Conservation (phyloP, 306 rosid genomes). For the Senna siamea region DNA sequence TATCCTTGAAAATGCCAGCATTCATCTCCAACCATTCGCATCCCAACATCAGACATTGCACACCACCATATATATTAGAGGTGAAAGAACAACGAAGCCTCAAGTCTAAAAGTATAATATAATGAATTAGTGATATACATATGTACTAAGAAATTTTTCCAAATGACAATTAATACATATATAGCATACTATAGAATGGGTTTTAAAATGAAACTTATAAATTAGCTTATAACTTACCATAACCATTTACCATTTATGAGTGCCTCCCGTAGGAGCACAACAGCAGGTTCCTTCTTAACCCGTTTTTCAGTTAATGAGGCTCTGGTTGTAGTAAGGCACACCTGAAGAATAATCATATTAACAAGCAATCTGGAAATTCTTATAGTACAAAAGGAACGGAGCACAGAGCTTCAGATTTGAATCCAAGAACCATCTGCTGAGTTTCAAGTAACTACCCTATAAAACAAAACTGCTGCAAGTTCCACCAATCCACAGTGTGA, state of each 20-base stretch:
- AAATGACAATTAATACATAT: conserved; percentile 7
- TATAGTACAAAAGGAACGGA: background rate
- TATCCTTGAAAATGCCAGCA: background rate
- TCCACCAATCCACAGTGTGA: conserved; percentile 79
- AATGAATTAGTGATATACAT: background rate
- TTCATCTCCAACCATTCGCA: background rate
- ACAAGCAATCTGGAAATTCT: conserved; percentile 33
- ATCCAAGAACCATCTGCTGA: conserved; percentile 14
- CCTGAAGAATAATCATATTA: conserved; percentile 60
- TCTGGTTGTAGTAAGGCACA: conserved; percentile 64
- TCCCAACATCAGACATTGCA: background rate
- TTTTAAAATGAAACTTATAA: conserved; percentile 5
- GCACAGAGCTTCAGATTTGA: conserved; percentile 19
- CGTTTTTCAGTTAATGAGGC: conserved; percentile 72
- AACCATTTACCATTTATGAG: conserved; percentile 91
- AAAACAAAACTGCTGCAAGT: conserved; percentile 83
- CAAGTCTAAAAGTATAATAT: background rate
- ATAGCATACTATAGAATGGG: conserved; percentile 32
- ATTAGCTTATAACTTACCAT: conserved; percentile 65
- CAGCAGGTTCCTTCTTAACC: conserved; percentile 77
- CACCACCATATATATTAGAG: conserved; percentile 10
- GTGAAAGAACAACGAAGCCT: conserved; percentile 30
- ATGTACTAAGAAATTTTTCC: background rate
- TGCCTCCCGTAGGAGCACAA: conserved; percentile 72
- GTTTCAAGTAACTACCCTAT: conserved; percentile 58